Evolutionary conservation across 1,139 yeast genomes (phyloP), one percentile per base, ranked within the genome.

Genomic region (Zygoascus sp.): DNA sequence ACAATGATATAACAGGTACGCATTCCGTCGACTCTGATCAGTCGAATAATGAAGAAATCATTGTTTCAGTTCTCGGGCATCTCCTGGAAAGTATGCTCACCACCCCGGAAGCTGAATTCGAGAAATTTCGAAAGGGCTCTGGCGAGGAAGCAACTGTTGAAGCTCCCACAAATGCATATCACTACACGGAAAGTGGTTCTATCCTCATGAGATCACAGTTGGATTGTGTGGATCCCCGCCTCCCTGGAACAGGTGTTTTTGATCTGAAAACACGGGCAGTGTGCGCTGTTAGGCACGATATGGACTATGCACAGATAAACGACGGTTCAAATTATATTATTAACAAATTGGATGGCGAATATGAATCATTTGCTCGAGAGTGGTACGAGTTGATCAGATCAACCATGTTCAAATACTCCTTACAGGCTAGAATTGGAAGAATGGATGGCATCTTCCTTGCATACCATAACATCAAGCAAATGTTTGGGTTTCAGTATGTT

Each of bases 401-500:
- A 1, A 83, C 94, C 0, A 66, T 92, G 66, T 69, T 92, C 57
- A 92, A 92, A 64, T 92, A 90, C 61, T 76, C 87, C 10, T 73
- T 90, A 54, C 98, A 92, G 63, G 97, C 97, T 0, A 74, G 97
- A 52, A 85, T 92, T 42, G 98, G 98, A 1, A 81, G 85, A 58
- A 92, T 92, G 98, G 97, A 90, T 64, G 98, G 98, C 5, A 88
- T 92, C 4, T 89, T 86, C 56, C 73, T 92, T 20, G 96, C 96
- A 0, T 92, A 83, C 62, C 98, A 92, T 66, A 92, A 89, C 62
- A 75, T 89, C 47, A 75, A 79, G 37, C 72, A 81, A 40, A 78
- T 90, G 60, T 86, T 92, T 65, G 98, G 97, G 2, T 92, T 89
- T 66, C 92, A 89, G 63, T 92, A 92, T 64, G 65, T 92, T 22